These are phyloP conservation scores for Crucibulum laeve DNA, from an alignment of 768 basidiomycete species.

Conservation along the genomic window DNA sequence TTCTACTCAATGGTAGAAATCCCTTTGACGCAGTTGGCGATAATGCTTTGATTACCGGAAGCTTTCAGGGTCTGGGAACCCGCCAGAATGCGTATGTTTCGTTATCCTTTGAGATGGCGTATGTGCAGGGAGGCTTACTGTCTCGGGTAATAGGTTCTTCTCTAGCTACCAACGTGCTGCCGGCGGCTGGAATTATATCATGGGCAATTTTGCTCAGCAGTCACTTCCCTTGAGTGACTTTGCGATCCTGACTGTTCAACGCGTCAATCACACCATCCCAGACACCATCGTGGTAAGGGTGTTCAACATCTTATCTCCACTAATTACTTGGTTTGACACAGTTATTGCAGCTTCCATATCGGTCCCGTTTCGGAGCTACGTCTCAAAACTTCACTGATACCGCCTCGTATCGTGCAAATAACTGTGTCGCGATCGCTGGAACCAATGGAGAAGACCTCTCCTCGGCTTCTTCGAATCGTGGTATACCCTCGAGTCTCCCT, in stretches of 20 bases:
- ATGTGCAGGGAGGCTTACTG: not conserved
- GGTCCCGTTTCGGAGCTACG: constrained; percentile 42
- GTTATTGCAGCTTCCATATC: constrained; percentile 47
- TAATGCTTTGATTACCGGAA: constrained; percentile 49
- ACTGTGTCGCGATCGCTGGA: constrained; percentile 42
- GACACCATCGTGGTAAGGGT: constrained; percentile 41
- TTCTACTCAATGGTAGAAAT: constrained; percentile 47
- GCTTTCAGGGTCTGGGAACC: constrained; percentile 47
- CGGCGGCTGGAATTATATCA: constrained; percentile 29
- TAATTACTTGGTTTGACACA: not conserved
- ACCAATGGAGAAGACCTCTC: constrained; percentile 47
- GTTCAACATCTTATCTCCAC: not conserved
- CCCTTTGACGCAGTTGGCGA: constrained; percentile 49
- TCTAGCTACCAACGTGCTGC: constrained; percentile 31
- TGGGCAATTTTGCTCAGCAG: constrained; percentile 52
- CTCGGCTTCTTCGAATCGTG: constrained; percentile 6
- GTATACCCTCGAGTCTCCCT: constrained; percentile 15
- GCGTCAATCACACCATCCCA: constrained; percentile 27
- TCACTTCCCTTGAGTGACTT: constrained; percentile 41
- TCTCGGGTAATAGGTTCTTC: constrained; percentile 27
- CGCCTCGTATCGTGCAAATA: constrained; percentile 46
- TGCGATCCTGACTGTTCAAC: constrained; percentile 38
- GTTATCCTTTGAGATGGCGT: not conserved
- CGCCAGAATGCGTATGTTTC: constrained; percentile 41
- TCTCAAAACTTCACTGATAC: constrained; percentile 43